Percentiles rank a stretch among this genome's conserved stretches.
These are phyloP conservation scores for Fusarium longipes DNA, from an alignment of 2,329 filamentous ascomycete species.

Conservation along the genomic window DNA sequence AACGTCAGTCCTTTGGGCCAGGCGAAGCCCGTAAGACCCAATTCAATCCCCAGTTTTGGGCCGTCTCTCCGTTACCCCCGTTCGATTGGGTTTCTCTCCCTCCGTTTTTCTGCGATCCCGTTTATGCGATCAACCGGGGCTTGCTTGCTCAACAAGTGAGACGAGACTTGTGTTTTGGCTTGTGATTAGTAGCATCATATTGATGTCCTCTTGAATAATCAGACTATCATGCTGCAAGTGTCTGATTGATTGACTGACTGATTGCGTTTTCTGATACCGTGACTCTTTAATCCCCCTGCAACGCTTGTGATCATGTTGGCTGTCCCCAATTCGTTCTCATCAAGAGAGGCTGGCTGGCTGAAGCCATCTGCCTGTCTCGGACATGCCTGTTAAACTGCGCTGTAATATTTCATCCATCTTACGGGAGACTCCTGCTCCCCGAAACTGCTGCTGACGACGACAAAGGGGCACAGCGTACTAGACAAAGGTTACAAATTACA, in stretches of 20 bases:
- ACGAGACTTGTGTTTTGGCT: conserved; percentile 4
- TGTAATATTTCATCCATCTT: conserved; percentile 15
- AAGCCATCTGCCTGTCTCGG: conserved; percentile 42
- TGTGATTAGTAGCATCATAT: conserved; percentile 9
- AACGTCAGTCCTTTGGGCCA: conserved; percentile 37
- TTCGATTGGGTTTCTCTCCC: conserved; percentile 1
- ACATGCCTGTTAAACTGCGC: conserved; percentile 12
- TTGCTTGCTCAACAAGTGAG: conserved; percentile 4
- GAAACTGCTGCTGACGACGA: conserved; percentile 34
- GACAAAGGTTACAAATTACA: conserved; percentile 7
- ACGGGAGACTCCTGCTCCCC: conserved; percentile 14
- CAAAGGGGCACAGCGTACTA: conserved; percentile 25
- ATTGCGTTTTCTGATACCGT: conserved; percentile 1
- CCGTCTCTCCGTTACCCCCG: conserved; percentile 35
- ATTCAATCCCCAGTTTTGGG: conserved; percentile 18
- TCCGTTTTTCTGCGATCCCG: conserved; percentile 29
- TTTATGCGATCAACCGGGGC: conserved; percentile 38
- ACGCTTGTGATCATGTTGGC: conserved; percentile 14
- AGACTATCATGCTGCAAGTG: background rate
- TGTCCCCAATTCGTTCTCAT: conserved; percentile 12
- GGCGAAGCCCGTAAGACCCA: conserved; percentile 37
- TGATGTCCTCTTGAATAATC: background rate
- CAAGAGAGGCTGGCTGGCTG: conserved; percentile 24
- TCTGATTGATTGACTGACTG: conserved; percentile 19
- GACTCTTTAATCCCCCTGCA: conserved; percentile 1